Percentiles rank a stretch among this genome's conserved stretches.
phyloP scores from a whole-genome alignment of 129 eudicot species.

The carrot (Daucus carota) region DNA sequence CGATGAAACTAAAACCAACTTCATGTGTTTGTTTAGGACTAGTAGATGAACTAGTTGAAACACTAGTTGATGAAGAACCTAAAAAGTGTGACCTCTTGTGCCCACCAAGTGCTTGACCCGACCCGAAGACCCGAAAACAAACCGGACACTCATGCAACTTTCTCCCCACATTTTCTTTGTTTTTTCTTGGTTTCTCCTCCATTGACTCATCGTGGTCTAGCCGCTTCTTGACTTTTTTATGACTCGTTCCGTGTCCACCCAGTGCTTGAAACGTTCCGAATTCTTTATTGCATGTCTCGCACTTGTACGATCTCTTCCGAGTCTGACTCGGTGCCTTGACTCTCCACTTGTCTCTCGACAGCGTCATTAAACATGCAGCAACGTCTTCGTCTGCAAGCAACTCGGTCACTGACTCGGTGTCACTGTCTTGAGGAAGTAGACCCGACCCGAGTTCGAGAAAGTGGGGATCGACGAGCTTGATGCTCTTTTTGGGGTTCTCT shows the following conservation, averaged over 20 bases:
- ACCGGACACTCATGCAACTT: conserved; percentile 42
- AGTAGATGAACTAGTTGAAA: conserved; percentile 6
- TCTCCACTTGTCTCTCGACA: conserved; percentile 41
- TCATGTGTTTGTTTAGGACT: not conserved
- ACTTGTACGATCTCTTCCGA: conserved; percentile 3
- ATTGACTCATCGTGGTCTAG: not conserved
- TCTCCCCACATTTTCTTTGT: conserved; percentile 5
- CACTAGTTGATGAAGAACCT: conserved; percentile 15
- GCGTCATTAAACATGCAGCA: conserved; percentile 47
- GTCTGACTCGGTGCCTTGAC: not conserved
- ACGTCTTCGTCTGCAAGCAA: conserved; percentile 34
- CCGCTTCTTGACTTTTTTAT: conserved; percentile 19
- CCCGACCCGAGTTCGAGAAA: conserved; percentile 22
- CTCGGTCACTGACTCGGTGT: conserved; percentile 22
- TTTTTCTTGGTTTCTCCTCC: conserved; percentile 12
- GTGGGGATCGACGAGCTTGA: conserved; percentile 14
- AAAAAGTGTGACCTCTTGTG: conserved; percentile 45
- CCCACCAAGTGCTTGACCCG: conserved; percentile 63
- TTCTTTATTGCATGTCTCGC: conserved; percentile 38
- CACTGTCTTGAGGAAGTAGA: conserved; percentile 27
- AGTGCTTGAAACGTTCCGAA: conserved; percentile 45
- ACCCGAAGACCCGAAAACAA: conserved; percentile 40
- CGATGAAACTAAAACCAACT: conserved; percentile 15
- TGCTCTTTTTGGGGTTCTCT: conserved; percentile 33
- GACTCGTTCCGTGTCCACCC: conserved; percentile 45